Evolutionary conservation across 768 basidiomycete species (phyloP).

Genomic region (Suillus discolor): DNA sequence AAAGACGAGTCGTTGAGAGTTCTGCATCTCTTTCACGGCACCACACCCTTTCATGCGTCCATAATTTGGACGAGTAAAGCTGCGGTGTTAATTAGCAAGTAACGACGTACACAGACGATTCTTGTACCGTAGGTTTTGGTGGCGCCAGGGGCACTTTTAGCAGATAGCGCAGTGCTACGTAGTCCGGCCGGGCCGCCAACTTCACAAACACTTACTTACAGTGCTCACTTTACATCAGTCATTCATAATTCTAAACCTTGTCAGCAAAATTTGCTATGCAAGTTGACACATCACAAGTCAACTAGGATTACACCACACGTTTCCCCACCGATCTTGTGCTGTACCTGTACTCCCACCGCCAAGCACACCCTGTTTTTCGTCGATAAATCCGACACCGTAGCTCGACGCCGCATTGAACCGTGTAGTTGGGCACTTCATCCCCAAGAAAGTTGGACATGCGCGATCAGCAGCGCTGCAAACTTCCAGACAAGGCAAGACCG

Average conservation of each 20-base stretch:
- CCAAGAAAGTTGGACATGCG: constrained; percentile 74
- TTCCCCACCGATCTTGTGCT: constrained; percentile 70
- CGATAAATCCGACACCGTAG: constrained; percentile 79
- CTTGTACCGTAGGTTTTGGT: too few species aligned
- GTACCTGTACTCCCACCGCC: constrained; percentile 53
- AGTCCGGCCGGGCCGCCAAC: too few species aligned
- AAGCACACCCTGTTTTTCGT: constrained; percentile 49
- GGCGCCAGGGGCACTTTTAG: too few species aligned
- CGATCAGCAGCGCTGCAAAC: constrained; percentile 73
- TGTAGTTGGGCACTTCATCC: constrained; percentile 66
- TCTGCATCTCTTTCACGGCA: too few species aligned
- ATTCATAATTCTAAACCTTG: not conserved
- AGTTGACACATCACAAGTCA: constrained; percentile 11
- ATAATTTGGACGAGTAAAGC: too few species aligned
- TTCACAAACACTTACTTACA: not conserved
- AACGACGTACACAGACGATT: too few species aligned
- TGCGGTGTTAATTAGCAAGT: too few species aligned
- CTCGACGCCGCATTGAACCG: constrained; percentile 64
- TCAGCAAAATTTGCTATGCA: not conserved
- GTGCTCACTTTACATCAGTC: not conserved
- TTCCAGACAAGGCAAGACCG: constrained; percentile 79
- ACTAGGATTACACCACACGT: constrained; percentile 71
- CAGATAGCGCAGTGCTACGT: too few species aligned
- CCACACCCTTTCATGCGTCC: too few species aligned
- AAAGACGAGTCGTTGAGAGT: too few species aligned